Base-by-base conservation (phyloP, 2,329 filamentous ascomycete species). In the Penicillium sp. region DNA sequence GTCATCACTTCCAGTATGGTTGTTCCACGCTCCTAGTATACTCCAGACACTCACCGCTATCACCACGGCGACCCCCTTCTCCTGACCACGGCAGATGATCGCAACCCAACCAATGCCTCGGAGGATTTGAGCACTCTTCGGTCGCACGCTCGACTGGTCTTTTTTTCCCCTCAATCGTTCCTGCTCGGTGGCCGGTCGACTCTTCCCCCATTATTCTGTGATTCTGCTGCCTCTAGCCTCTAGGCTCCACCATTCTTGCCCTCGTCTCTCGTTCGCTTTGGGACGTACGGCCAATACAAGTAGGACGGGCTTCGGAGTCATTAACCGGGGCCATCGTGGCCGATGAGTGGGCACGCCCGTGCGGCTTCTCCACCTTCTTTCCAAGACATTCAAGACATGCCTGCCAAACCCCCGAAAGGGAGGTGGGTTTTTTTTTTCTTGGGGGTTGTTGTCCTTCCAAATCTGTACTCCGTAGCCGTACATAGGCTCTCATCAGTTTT, bases 221-320 rank as follows among this genome's bases (percentile, higher is more conserved):
- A 22, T 22, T 52, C 19, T 37, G 33, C 33, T 46, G n/a, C 22
- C 35, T 52, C 33, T 38, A 62, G n/a, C 22, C 35, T 52, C 33
- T 38, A 62, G 56, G 60, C 60, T 59, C 46, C 60, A 62, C 60
- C 30, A 43, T 58, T 61, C 33, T 38, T 49, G 30, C n/a, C 45
- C 33, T 49, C 35, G 40, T 26, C 52, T 35, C 19, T 7, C 25
- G 28, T 28, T 46, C 45, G 25, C 45, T 30, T 30, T 48, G 35
- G 46, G 33, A 28, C 28, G 46, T 51, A 22, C 46, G 46, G 30
- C 46, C n/a, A 30, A 35, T 51, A 51, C 46, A 19, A 35, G 5
- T 19, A 4, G 2, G 11, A 51, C 46, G 8, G 26, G 16, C 45
- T 25, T 54, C 60, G 61, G 61, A 63, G 19, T 63, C 46, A 56